Evolutionary conservation across 139 green algal species (phyloP), one percentile per base, ranked within the genome.

Genomic region (Spirogloea muscicola): DNA sequence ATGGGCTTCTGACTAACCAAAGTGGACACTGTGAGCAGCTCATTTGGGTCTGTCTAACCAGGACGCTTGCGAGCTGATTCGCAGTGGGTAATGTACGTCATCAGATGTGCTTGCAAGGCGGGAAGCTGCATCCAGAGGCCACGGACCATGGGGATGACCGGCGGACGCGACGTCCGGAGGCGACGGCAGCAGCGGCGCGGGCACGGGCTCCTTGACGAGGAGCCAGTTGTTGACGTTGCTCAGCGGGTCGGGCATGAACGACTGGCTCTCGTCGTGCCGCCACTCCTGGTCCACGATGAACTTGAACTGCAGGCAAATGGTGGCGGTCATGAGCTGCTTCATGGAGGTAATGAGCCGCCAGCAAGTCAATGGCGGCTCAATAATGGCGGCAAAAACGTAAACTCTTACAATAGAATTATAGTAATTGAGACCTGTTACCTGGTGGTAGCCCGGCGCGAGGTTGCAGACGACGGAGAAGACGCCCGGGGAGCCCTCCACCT

Each of bases 261-360:
- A 89, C 67, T 94, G 89, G 5, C 82, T 88, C 80, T 97, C 92
- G 79, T 98, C 94, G 76, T 98, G 94, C 72, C 94, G 86, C 95
- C 95, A 99, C 80, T 96, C 92, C 29, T 92, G 92, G 67, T 99
- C 95, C 42, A 99, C 94, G 59, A 99, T 98, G 79, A 98, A 99
- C 79, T 99, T 99, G 85, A 98, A 99, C 82, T 99, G 94, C 40
- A 33, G 21, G 21, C 46, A 21, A 21, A 55, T 21, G 21, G 46
- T 21, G 46, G 21, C 46, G 21, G 21, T 55, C 46, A 31, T 55
- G 46, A 21, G 21, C 25, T 59, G 61, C 61, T 10, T 10, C 16
- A n/a, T n/a, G n/a, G n/a, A n/a, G n/a, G 44, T 13, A 16, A 10
- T 16, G 16, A 10, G 16, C 10, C 44, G 44, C 44, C 16, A n/a